Evolutionary conservation across 2,329 filamentous ascomycete genomes (phyloP).

Genomic region (Colletotrichum graminicola): DNA sequence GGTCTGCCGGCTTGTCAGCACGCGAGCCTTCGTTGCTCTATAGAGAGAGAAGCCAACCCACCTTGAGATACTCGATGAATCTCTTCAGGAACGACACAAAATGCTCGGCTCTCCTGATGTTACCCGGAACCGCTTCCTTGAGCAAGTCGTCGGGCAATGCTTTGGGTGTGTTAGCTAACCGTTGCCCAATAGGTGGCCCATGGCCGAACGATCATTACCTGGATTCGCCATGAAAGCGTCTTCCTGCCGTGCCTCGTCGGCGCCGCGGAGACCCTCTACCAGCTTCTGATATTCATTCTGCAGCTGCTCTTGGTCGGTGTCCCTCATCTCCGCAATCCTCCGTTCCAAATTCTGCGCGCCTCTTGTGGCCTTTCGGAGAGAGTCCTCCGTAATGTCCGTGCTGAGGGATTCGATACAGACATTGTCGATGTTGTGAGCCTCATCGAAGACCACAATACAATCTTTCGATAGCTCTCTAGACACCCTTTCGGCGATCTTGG

Average conservation of each 20-base stretch:
- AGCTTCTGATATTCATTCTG: conserved; percentile 96
- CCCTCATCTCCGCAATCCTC: conserved; percentile 94
- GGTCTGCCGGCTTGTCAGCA: conserved; percentile 65
- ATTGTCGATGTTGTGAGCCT: conserved; percentile 99
- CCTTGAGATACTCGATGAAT: conserved; percentile 96
- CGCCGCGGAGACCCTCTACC: conserved; percentile 89
- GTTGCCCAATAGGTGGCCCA: background rate
- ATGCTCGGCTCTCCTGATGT: conserved; percentile 95
- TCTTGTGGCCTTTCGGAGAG: conserved; percentile 87
- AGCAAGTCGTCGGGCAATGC: conserved; percentile 93
- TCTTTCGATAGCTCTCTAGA: conserved; percentile 97
- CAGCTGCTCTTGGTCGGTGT: conserved; percentile 93
- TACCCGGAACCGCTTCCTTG: conserved; percentile 95
- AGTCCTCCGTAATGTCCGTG: conserved; percentile 96
- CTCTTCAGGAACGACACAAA: conserved; percentile 95
- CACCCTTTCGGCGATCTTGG: conserved; percentile 96
- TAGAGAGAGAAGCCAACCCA: conserved; percentile 44
- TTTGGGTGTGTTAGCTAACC: conserved; percentile 46
- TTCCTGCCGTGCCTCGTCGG: conserved; percentile 90
- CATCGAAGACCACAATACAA: conserved; percentile 98
- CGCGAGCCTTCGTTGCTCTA: background rate
- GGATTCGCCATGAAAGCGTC: conserved; percentile 98
- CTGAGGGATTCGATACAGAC: conserved; percentile 98
- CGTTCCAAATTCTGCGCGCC: conserved; percentile 92
- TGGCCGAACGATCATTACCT: conserved; percentile 50